Evolutionary conservation across 164 flowering plant genomes (phyloP).

Genomic region (Liquidambar formosana): DNA sequence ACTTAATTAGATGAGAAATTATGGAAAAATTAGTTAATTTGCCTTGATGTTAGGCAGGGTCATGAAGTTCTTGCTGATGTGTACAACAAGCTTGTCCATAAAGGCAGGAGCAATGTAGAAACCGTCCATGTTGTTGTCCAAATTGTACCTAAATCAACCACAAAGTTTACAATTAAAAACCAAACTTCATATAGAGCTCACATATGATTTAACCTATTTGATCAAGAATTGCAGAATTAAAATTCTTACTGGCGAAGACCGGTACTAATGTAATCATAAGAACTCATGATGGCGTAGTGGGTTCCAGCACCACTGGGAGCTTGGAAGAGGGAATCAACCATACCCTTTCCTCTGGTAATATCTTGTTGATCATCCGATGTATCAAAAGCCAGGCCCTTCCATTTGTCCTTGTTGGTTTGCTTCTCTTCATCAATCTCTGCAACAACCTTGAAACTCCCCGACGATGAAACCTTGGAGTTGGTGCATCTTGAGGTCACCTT

Average conservation of each 20-base stretch:
- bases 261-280: slow-evolving; percentile 58
- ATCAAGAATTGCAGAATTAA: background rate
- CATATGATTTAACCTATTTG: no score
- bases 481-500: slow-evolving; percentile 29
- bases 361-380: slow-evolving; percentile 72
- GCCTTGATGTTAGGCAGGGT: slow-evolving; percentile 73
- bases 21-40: background rate
- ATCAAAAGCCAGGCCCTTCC: slow-evolving; percentile 53
- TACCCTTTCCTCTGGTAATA: slow-evolving; percentile 70
- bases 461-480: slow-evolving; percentile 19
- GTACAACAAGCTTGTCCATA: slow-evolving; percentile 82
- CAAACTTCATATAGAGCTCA: background rate
- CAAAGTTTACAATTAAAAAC: background rate
- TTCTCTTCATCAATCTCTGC: slow-evolving; percentile 37
- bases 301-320: slow-evolving; percentile 60
- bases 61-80: slow-evolving; percentile 76
- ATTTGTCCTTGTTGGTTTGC: slow-evolving; percentile 52
- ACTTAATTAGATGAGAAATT: no score
- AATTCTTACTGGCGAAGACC: slow-evolving; percentile 49
- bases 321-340: slow-evolving; percentile 65
- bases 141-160: slow-evolving; percentile 28
- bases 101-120: slow-evolving; percentile 77
- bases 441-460: slow-evolving; percentile 29
- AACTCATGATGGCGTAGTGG: slow-evolving; percentile 57
- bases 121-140: slow-evolving; percentile 61